Evolutionary conservation across 345 rosid genomes (phyloP), one percentile per base, ranked within the genome.

Genomic region (Gossypium australe): DNA sequence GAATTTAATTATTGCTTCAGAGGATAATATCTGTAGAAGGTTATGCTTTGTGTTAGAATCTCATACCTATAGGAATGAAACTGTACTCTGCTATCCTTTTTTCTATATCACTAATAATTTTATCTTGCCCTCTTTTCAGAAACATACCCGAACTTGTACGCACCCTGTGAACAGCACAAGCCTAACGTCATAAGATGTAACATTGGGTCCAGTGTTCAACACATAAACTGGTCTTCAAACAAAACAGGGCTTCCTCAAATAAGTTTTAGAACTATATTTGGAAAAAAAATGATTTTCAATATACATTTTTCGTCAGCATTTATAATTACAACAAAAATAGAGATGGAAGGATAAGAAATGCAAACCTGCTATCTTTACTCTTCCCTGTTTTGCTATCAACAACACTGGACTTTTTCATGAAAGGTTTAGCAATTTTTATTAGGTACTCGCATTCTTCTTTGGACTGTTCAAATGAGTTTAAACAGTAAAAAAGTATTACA

Each of bases 101-200:
- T 79, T 91, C 98, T 60, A 92, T 91, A 67, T 45, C 77, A 76
- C 79, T 79, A 45, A 92, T 82, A 68, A 89, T 80, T 70, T 85
- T 86, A 79, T 91, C 95, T 44, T 71, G 80, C 82, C 92, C 98
- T 84, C 97, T 89, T 77, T 41, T 82, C 77, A 92, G 86, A 78
- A 92, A 94, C 85, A 88, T 91, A 68, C 98, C 98, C n/a, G 97
- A 89, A 81, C 97, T 94, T 49, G 95, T 91, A n/a, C 97, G 86
- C 13, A 89, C 98, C 88, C 98, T 94, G 83, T 68, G 78, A 27
- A 34, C 63, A 63, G 53, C 22, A 70, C 41, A 80, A 49, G 16
- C 13, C 52, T 56, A 48, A 17, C 52, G 68, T 48, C 71, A 78
- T 65, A 78, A 72, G 38, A 70, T 48, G 52, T 18, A 63, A 77